Evolutionary conservation across 108 stramenopile species (phyloP).

Genomic region (Skeletonema menzelii): DNA sequence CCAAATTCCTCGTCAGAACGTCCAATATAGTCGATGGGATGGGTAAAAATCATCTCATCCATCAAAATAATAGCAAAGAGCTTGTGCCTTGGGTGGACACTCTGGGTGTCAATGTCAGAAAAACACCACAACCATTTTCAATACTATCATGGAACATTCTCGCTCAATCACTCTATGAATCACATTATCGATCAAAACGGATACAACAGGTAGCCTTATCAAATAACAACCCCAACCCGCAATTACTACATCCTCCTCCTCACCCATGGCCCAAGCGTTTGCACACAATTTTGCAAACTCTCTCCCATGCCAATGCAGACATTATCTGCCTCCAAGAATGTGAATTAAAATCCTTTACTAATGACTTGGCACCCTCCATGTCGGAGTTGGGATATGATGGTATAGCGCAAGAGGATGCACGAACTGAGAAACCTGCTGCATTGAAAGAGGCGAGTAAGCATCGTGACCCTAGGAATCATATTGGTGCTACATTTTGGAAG

Average conservation of each 20-base stretch:
- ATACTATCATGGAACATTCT: constrained; percentile 54
- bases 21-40: constrained; percentile 38
- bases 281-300: constrained; percentile 32
- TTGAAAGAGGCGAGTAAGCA: constrained; percentile 37
- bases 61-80: not conserved
- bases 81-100: constrained; percentile 28
- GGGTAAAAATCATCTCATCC: not conserved
- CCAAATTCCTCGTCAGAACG: constrained; percentile 26
- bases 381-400: constrained; percentile 46
- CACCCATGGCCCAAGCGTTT: constrained; percentile 48
- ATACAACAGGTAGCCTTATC: constrained; percentile 2
- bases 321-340: constrained; percentile 56
- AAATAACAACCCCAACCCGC: not conserved
- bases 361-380: constrained; percentile 39
- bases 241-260: not conserved
- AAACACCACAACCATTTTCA: constrained; percentile 28
- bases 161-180: constrained; percentile 47
- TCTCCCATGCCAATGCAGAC: constrained; percentile 36
- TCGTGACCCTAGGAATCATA: constrained; percentile 39
- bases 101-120: not conserved
- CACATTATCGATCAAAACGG: constrained; percentile 12
- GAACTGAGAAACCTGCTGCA: constrained; percentile 6
- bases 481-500: constrained; percentile 56
- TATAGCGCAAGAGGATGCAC: constrained; percentile 40
- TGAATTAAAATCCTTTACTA: constrained; percentile 29